Conservation (phyloP, 257 asterid species). For the Marsdenia floribunda region DNA sequence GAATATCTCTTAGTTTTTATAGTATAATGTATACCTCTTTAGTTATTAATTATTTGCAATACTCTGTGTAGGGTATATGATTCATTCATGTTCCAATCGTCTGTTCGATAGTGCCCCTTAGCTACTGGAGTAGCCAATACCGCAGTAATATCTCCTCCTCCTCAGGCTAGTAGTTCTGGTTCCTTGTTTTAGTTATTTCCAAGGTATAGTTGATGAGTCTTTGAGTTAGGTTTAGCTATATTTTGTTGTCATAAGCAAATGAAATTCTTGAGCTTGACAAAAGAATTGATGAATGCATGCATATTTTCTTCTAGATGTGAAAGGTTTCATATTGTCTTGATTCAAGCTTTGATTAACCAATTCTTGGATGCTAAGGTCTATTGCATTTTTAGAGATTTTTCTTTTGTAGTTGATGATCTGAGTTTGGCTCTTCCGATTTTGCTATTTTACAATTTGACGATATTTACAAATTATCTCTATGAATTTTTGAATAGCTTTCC, state of each 20-base stretch:
- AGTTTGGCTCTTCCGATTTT: too few relatives aligned
- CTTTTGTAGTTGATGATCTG: too few relatives aligned
- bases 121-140: constrained; percentile 56
- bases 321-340: background rate
- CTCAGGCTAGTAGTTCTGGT: constrained; percentile 57
- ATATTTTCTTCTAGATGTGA: background rate
- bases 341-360: background rate
- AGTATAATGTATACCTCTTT: too few relatives aligned
- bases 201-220: constrained; percentile 37
- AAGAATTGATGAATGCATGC: background rate
- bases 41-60: too few relatives aligned
- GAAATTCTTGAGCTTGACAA: background rate
- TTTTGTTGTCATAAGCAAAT: background rate
- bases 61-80: too few relatives aligned
- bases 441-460: too few relatives aligned
- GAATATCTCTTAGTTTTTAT: too few relatives aligned
- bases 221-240: background rate
- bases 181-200: constrained; percentile 53
- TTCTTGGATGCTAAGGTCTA: too few relatives aligned
- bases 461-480: too few relatives aligned
- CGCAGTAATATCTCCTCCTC: constrained; percentile 68
- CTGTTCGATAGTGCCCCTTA: constrained; percentile 86
- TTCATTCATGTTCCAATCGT: too few relatives aligned
- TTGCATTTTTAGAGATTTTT: too few relatives aligned
- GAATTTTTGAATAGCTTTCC: too few relatives aligned